A percentile compares a stretch with the other conserved stretches of the same genome.
Evolutionary conservation across 2,329 filamentous ascomycete species (phyloP).

Genomic region (Aspergillus texensis): DNA sequence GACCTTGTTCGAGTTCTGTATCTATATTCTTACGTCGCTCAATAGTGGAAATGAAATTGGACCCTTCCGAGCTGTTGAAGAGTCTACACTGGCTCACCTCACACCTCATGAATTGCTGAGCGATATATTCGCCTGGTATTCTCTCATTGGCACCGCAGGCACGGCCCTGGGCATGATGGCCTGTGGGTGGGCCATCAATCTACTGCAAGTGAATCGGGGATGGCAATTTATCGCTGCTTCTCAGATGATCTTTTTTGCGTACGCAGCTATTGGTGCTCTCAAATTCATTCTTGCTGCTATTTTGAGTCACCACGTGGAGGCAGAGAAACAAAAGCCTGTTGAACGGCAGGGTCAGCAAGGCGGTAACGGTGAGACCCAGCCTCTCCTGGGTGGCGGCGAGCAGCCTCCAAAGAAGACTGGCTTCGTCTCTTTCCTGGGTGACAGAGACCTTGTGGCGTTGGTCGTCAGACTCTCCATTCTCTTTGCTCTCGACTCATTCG

Average conservation of each 20-base stretch:
- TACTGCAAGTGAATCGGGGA: constrained; percentile 45
- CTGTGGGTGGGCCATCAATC: constrained; percentile 62
- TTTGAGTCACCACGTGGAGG: constrained; percentile 54
- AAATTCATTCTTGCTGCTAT: constrained; percentile 58
- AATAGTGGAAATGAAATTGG: constrained; percentile 64
- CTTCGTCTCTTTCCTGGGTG: constrained; percentile 60
- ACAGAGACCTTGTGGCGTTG: constrained; percentile 44
- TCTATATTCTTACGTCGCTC: neutral
- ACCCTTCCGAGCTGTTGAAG: constrained; percentile 68
- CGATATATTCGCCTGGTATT: constrained; percentile 69
- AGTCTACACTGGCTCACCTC: constrained; percentile 65
- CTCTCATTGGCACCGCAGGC: constrained; percentile 57
- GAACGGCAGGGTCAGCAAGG: constrained; percentile 18
- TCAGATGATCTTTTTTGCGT: constrained; percentile 59
- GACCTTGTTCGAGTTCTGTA: neutral
- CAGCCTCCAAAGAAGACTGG: constrained; percentile 31
- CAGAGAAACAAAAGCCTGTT: constrained; percentile 26
- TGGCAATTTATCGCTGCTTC: constrained; percentile 56
- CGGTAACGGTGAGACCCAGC: constrained; percentile 39
- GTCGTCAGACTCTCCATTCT: constrained; percentile 62
- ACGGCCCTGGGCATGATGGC: constrained; percentile 62
- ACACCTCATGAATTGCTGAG: constrained; percentile 57
- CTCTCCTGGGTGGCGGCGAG: constrained; percentile 30
- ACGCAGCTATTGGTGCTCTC: constrained; percentile 59
- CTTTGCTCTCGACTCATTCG: constrained; percentile 70